These are phyloP conservation scores for Trichosanthes cucumerina DNA, from an alignment of 306 rosid species.

Conservation along the genomic window DNA sequence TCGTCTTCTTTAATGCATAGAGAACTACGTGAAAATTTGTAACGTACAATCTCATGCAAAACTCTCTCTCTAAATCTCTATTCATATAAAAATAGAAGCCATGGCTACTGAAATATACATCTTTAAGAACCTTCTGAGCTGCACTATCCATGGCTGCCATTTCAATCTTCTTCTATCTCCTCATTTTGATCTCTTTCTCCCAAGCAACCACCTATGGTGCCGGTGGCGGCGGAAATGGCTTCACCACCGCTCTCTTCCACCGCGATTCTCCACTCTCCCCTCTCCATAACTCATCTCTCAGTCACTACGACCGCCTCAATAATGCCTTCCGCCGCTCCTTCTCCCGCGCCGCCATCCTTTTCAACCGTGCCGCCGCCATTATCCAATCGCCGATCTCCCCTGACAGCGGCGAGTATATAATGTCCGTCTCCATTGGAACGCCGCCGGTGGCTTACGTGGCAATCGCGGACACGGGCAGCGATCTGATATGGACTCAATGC, in stretches of 20 bases:
- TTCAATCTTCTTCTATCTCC: neutral
- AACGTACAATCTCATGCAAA: neutral
- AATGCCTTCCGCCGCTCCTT: conserved; percentile 37
- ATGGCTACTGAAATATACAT: neutral
- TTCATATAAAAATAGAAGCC: neutral
- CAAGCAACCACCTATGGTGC: neutral
- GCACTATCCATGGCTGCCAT: neutral
- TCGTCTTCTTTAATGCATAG: too few relatives aligned
- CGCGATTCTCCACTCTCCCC: conserved; percentile 48
- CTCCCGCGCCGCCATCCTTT: neutral
- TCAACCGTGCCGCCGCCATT: neutral
- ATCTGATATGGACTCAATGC: conserved; percentile 54
- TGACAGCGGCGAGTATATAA: conserved; percentile 29
- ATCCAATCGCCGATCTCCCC: conserved; percentile 13
- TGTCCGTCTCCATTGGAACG: conserved; percentile 41
- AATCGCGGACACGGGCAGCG: conserved; percentile 51
- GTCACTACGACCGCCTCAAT: conserved; percentile 19
- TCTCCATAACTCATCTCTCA: conserved; percentile 15
- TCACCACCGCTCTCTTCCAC: conserved; percentile 28
- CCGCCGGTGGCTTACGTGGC: conserved; percentile 28
- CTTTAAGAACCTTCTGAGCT: neutral
- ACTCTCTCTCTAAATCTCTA: neutral
- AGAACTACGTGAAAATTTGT: neutral
- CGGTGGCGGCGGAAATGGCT: neutral
- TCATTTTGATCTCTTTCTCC: neutral